phyloP scores from a whole-genome alignment of 2,329 filamentous ascomycete species.

The Microthyrium microscopicum region DNA sequence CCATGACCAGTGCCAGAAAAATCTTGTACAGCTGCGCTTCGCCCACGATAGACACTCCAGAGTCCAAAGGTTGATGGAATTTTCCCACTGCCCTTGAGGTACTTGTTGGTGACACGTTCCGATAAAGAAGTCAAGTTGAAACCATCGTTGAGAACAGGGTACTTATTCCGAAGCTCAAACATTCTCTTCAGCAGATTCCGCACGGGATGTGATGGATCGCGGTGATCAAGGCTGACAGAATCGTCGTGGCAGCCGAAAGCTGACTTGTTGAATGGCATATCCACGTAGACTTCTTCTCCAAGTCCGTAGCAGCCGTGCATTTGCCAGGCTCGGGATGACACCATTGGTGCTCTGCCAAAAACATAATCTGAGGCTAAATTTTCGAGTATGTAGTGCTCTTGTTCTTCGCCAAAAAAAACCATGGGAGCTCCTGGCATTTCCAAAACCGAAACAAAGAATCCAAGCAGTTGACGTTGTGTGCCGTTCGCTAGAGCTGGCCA shows the following conservation, averaged over 20 bases:
- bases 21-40: conserved; percentile 35
- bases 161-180: conserved; percentile 41
- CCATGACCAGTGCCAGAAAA: too few relatives aligned
- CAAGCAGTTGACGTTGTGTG: conserved; percentile 39
- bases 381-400: conserved; percentile 47
- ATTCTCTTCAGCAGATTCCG: conserved; percentile 45
- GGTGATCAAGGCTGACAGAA: conserved; percentile 40
- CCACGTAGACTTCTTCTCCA: conserved; percentile 37
- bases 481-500: conserved; percentile 44
- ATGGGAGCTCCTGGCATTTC: conserved; percentile 44
- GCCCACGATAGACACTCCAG: conserved; percentile 41
- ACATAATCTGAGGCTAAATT: conserved; percentile 49
- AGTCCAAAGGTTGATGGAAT: conserved; percentile 22
- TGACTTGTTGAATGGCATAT: conserved; percentile 40
- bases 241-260: conserved; percentile 40
- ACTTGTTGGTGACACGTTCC: conserved; percentile 29
- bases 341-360: conserved; percentile 47
- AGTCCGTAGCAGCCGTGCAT: conserved; percentile 47
- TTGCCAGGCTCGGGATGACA: conserved; percentile 44
- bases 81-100: conserved; percentile 12
- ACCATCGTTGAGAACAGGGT: conserved; percentile 42
- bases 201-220: conserved; percentile 44
- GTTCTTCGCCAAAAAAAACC: conserved; percentile 48
- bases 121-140: conserved; percentile 38
- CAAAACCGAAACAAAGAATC: conserved; percentile 40